Evolutionary conservation across 768 basidiomycete genomes (phyloP).

Genomic region (Psilocybe tampanensis): DNA sequence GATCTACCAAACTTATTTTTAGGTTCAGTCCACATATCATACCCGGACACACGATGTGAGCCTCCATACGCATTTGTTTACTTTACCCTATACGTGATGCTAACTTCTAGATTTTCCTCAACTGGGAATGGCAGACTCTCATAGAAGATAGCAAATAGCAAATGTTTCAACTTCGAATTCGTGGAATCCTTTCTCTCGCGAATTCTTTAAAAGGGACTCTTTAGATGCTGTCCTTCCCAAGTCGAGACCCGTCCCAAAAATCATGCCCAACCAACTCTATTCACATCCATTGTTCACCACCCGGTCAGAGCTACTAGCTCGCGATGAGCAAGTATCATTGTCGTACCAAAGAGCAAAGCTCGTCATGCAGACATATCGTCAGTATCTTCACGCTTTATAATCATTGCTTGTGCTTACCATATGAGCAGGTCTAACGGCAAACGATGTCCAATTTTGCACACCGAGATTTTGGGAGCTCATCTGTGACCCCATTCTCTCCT

Average conservation of each 20-base stretch:
- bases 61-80: constrained; percentile 17
- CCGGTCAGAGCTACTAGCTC: constrained; percentile 44
- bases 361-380: constrained; percentile 52
- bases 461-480: constrained; percentile 55
- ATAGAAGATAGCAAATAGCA: constrained; percentile 20
- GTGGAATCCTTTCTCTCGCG: constrained; percentile 10
- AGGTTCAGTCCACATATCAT: constrained; percentile 14
- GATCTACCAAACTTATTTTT: constrained; percentile 23
- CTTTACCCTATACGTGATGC: constrained; percentile 21
- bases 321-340: constrained; percentile 47
- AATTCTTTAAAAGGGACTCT: constrained; percentile 20
- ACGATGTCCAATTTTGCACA: constrained; percentile 51
- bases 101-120: constrained; percentile 20
- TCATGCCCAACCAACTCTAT: constrained; percentile 41
- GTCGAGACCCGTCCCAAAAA: constrained; percentile 2
- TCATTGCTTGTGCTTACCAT: not conserved
- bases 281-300: constrained; percentile 49
- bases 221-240: not conserved
- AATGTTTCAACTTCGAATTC: constrained; percentile 9
- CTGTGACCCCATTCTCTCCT: constrained; percentile 51
- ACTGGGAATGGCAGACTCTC: constrained; percentile 22
- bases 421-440: constrained; percentile 41
- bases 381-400: constrained; percentile 18
- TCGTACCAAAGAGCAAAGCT: constrained; percentile 53
- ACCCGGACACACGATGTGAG: constrained; percentile 19